These are phyloP conservation scores for Russula griseocarnosa DNA, from an alignment of 768 basidiomycete genomes.

Conservation along the genomic window DNA sequence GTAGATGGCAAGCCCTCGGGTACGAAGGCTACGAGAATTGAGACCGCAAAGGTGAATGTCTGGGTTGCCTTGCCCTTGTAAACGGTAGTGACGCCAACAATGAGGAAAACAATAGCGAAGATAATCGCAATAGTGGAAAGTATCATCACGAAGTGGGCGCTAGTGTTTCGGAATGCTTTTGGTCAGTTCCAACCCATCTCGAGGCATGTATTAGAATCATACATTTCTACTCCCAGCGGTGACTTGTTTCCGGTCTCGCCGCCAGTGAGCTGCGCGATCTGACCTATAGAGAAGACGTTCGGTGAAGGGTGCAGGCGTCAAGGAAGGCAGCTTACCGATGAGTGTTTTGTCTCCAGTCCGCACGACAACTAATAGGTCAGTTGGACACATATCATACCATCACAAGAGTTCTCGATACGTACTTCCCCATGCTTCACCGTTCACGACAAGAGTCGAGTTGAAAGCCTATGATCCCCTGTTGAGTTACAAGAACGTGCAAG, in stretches of 20 bases:
- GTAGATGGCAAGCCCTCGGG: slow-evolving; percentile 63
- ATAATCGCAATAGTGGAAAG: slow-evolving; percentile 58
- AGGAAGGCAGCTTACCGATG: slow-evolving; percentile 42
- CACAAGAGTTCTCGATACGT: slow-evolving; percentile 31
- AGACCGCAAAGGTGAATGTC: slow-evolving; percentile 61
- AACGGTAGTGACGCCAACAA: slow-evolving; percentile 59
- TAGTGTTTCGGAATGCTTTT: slow-evolving; percentile 29
- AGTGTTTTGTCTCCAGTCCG: slow-evolving; percentile 64
- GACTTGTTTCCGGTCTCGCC: slow-evolving; percentile 61
- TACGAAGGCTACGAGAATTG: slow-evolving; percentile 58
- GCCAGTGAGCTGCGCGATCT: slow-evolving; percentile 64
- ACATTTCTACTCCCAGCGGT: slow-evolving; percentile 67
- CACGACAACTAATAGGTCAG: slow-evolving; percentile 48
- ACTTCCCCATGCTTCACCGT: slow-evolving; percentile 71
- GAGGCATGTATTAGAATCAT: slow-evolving; percentile 26
- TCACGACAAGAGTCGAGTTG: slow-evolving; percentile 64
- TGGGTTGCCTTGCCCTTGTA: slow-evolving; percentile 58
- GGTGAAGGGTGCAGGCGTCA: not conserved
- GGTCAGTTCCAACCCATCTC: not conserved
- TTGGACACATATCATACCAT: not conserved
- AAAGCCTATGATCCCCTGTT: slow-evolving; percentile 45
- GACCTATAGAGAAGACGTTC: slow-evolving; percentile 40
- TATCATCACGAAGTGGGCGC: slow-evolving; percentile 57
- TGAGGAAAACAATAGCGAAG: slow-evolving; percentile 61
- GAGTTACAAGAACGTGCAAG: not conserved